Evolutionary conservation across 2,329 filamentous ascomycete genomes (phyloP).

Genomic region (Cladosporium sp.): DNA sequence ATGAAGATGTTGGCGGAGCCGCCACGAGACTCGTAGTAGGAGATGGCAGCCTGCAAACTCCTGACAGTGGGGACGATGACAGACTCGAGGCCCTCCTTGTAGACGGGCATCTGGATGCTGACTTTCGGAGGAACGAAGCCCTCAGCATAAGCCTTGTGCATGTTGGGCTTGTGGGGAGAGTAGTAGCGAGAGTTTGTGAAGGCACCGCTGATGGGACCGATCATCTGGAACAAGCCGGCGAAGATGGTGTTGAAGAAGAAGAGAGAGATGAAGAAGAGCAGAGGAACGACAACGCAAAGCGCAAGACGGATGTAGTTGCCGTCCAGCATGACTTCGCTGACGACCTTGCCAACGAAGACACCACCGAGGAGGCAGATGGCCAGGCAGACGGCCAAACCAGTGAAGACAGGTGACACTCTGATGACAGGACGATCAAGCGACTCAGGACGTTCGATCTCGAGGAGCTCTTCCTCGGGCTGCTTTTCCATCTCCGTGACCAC

Average conservation of each 20-base stretch:
- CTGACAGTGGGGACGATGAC: slow-evolving; percentile 75
- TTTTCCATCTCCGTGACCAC: background rate
- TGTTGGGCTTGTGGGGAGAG: slow-evolving; percentile 52
- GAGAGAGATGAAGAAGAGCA: slow-evolving; percentile 54
- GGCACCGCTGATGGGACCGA: slow-evolving; percentile 37
- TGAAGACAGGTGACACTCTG: slow-evolving; percentile 39
- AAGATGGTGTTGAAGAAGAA: slow-evolving; percentile 42
- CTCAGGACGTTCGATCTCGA: background rate
- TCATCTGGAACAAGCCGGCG: slow-evolving; percentile 35
- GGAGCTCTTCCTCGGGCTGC: background rate
- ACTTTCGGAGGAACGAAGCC: slow-evolving; percentile 58
- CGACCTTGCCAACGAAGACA: slow-evolving; percentile 49
- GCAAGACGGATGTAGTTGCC: slow-evolving; percentile 48
- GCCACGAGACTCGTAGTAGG: slow-evolving; percentile 73
- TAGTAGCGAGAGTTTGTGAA: slow-evolving; percentile 71
- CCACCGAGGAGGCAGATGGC: slow-evolving; percentile 50
- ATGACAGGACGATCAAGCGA: slow-evolving; percentile 1
- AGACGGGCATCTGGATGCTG: slow-evolving; percentile 77
- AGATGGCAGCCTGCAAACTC: slow-evolving; percentile 73
- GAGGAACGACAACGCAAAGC: slow-evolving; percentile 46
- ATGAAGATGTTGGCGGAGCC: slow-evolving; percentile 75
- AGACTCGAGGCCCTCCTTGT: slow-evolving; percentile 72
- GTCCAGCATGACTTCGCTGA: slow-evolving; percentile 51
- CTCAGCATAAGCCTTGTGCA: slow-evolving; percentile 32
- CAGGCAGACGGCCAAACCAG: slow-evolving; percentile 48